Evolutionary conservation across 352 stramenopile genomes (phyloP), one percentile per base, ranked within the genome.

Genomic region (Peronosclerospora sorghi): DNA sequence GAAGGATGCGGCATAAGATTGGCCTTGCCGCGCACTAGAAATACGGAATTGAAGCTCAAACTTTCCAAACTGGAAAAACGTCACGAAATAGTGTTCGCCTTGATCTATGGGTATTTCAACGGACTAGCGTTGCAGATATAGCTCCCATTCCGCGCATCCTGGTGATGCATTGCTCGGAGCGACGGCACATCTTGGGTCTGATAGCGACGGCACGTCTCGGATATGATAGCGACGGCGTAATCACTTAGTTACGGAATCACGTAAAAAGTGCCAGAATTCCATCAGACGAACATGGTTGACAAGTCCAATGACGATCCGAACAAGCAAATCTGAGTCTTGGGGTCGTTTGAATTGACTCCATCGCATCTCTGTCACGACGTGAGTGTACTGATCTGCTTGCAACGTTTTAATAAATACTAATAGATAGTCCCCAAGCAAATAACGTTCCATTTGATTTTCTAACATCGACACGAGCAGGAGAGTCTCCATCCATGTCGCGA

Each of bases 1-100:
- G 41, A 26, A 78, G 62, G 14, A 82, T 59, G 18, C 69, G 64
- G 64, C 66, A 82, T 29, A 54, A 37, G 19, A 82, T 74, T 21
- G 72, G 64, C 34, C 54, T 62, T 21, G 47, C 35, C 0, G 51
- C 43, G 45, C 52, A 8, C 61, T 51, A 37, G 70, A 61, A 10
- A 73, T 59, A 13, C 64, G 58, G 19, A 83, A 19, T 59, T 83
- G 69, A 10, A 79, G 47, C 30, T 57, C 48, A 34, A 80, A 62
- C 2, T 66, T 54, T 8, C 62, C 36, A 29, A 68, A 61, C 15
- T 61, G n/a, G 13, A 78, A 18, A 8, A 65, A 29, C 8, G 65
- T 63, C 5, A 62, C 54, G 0, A 62, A 29, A 18, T 59, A 46
- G 0, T 26, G 45, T 18, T 54, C 14, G 8, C 44, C 53, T 48